Conservation (phyloP, 2,329 filamentous ascomycete genomes). For the Ceratocystis cubensis region DNA sequence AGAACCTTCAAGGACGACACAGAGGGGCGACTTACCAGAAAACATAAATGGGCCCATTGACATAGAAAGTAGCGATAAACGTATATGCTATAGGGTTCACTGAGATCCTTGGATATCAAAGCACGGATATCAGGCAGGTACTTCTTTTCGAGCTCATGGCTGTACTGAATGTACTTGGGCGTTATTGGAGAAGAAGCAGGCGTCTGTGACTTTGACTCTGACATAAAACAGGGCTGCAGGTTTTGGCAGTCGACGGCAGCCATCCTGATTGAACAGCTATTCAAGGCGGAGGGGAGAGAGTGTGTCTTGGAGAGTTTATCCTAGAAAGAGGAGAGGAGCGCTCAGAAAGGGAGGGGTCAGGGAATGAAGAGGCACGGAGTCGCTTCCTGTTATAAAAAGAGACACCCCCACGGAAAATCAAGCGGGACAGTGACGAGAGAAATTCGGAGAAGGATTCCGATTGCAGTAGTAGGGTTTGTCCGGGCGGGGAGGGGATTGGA, state of each 20-base stretch:
- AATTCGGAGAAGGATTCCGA: too few species aligned
- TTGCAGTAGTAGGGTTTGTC: too few species aligned
- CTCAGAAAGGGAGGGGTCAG: not conserved
- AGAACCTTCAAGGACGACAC: not conserved
- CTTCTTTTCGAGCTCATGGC: conserved; percentile 46
- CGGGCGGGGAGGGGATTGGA: too few species aligned
- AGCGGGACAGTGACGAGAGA: too few species aligned
- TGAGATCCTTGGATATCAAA: conserved; percentile 89
- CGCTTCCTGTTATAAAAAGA: not conserved
- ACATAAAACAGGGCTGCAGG: not conserved
- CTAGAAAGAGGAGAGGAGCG: not conserved
- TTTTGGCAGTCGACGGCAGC: not conserved
- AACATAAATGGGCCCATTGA: conserved; percentile 96
- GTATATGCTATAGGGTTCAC: conserved; percentile 98
- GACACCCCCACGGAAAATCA: not conserved
- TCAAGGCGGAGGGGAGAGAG: not conserved
- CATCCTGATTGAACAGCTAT: not conserved
- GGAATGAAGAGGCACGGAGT: not conserved
- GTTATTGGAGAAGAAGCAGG: conserved; percentile 26
- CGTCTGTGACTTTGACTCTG: not conserved
- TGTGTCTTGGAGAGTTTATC: not conserved
- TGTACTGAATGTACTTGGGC: conserved; percentile 49
- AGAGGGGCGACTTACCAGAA: conserved; percentile 50
- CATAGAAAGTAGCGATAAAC: conserved; percentile 97
- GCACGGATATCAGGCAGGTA: conserved; percentile 79